Evolutionary conservation across 106 monocot genomes (phyloP).

Genomic region (Narthecium ossifragum): DNA sequence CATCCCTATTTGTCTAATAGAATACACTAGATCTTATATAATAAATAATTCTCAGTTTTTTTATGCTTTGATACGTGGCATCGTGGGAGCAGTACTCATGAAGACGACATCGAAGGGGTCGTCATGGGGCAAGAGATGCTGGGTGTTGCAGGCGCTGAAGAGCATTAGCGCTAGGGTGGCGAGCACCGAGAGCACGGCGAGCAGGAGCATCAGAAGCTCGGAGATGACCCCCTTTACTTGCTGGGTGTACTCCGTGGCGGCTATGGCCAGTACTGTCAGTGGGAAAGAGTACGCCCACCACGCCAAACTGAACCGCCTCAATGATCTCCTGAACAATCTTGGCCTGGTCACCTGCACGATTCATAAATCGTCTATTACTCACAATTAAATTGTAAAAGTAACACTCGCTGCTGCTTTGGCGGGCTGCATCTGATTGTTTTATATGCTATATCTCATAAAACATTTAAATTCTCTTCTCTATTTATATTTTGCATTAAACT

Average conservation of each 20-base stretch:
- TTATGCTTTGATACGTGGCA: too few species aligned
- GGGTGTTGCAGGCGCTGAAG: slow-evolving; percentile 11
- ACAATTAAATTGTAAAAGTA: background rate
- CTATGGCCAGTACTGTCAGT: slow-evolving; percentile 22
- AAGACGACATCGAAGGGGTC: slow-evolving; percentile 19
- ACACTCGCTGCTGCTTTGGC: background rate
- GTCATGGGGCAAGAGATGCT: slow-evolving; percentile 8
- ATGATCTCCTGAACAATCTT: slow-evolving; percentile 22
- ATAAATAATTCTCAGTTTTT: too few species aligned
- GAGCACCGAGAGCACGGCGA: slow-evolving; percentile 10
- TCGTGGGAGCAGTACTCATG: too few species aligned
- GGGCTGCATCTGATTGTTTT: too few species aligned
- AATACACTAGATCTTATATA: too few species aligned
- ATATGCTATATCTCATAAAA: too few species aligned
- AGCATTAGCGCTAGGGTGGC: slow-evolving; percentile 14
- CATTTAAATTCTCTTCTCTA: too few species aligned
- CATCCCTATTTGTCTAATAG: too few species aligned
- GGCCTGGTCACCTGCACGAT: slow-evolving; percentile 17
- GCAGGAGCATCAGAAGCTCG: slow-evolving; percentile 14
- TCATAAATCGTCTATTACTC: too few species aligned
- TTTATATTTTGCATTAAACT: too few species aligned
- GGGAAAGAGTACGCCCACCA: slow-evolving; percentile 44
- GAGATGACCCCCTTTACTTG: slow-evolving; percentile 6
- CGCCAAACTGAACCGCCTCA: slow-evolving; percentile 21
- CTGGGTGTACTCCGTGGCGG: slow-evolving; percentile 21